These are phyloP conservation scores for Coemansia sp. DNA, from an alignment of 192 early-diverging fungal genomes.

Conservation along the genomic window DNA sequence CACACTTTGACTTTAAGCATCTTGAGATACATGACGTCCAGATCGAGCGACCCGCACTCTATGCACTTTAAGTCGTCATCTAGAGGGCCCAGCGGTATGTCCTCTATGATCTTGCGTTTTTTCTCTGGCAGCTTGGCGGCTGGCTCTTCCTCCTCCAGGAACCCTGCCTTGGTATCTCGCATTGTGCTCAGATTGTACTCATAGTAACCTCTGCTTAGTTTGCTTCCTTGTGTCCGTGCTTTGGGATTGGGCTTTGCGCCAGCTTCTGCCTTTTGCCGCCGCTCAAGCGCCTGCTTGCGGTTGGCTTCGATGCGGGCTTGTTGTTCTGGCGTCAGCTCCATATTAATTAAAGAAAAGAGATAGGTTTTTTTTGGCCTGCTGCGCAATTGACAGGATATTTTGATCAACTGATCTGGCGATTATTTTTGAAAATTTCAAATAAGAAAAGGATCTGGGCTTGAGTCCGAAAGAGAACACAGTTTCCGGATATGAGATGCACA, in stretches of 20 bases:
- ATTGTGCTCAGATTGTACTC: constrained; percentile 89
- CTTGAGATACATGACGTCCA: constrained; percentile 71
- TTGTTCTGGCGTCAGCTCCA: constrained; percentile 49
- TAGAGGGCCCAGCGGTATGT: constrained; percentile 22
- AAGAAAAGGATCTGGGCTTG: too few species aligned
- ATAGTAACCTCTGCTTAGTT: constrained; percentile 54
- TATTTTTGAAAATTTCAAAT: too few species aligned
- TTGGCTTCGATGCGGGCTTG: constrained; percentile 50
- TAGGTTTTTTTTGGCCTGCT: too few species aligned
- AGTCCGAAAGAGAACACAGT: too few species aligned
- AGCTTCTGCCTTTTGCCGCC: constrained; percentile 13
- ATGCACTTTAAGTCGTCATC: constrained; percentile 70
- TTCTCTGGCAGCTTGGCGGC: constrained; percentile 23
- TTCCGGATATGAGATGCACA: too few species aligned
- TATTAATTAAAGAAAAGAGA: constrained; percentile 17
- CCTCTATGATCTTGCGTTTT: constrained; percentile 20
- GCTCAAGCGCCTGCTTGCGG: constrained; percentile 47
- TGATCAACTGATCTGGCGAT: too few species aligned
- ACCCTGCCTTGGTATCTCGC: constrained; percentile 86
- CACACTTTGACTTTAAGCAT: constrained; percentile 80
- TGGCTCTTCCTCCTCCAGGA: constrained; percentile 63
- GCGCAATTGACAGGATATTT: too few species aligned
- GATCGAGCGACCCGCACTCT: constrained; percentile 80
- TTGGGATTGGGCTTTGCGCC: constrained; percentile 6
- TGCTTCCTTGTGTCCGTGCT: constrained; percentile 17